A percentile compares a stretch with the other conserved stretches of the same genome.
phyloP scores from a whole-genome alignment of 306 rosid species.

The Lablab purpureus region DNA sequence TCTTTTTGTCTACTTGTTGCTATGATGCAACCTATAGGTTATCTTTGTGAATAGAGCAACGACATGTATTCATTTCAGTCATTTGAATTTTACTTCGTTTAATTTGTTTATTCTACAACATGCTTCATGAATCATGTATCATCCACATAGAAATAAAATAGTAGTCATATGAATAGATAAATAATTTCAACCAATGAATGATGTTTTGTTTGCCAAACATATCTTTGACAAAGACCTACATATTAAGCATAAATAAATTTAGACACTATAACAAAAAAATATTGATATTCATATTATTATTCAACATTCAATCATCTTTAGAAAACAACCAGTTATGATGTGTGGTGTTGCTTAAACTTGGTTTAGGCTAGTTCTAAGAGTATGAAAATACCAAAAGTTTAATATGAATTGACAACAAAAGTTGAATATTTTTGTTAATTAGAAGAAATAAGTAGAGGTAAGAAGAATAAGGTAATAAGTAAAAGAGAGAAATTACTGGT shows the following conservation, averaged over 20 bases:
- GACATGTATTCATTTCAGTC: too few species aligned
- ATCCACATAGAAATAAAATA: too few species aligned
- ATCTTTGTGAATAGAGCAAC: too few species aligned
- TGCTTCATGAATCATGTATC: too few species aligned
- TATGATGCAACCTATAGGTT: too few species aligned
- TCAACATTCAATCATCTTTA: neutral
- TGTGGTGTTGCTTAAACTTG: too few species aligned
- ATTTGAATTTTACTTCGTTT: too few species aligned
- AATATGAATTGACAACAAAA: slow-evolving; percentile 37
- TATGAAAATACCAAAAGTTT: too few species aligned
- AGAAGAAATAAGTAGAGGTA: slow-evolving; percentile 21
- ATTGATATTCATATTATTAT: neutral
- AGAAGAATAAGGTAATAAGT: slow-evolving; percentile 10
- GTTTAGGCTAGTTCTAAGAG: too few species aligned
- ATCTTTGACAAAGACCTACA: neutral
- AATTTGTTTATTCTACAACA: too few species aligned
- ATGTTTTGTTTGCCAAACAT: neutral
- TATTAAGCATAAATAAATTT: neutral
- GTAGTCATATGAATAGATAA: neutral
- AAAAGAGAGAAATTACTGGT: slow-evolving; percentile 38
- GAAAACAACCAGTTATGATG: too few species aligned
- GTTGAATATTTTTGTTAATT: slow-evolving; percentile 17
- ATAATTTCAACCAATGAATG: neutral
- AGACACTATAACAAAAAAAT: neutral
- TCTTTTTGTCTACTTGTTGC: too few species aligned